Conservation (phyloP, 176 grass and related monocot species). For the Rhynchospora tenuis region DNA sequence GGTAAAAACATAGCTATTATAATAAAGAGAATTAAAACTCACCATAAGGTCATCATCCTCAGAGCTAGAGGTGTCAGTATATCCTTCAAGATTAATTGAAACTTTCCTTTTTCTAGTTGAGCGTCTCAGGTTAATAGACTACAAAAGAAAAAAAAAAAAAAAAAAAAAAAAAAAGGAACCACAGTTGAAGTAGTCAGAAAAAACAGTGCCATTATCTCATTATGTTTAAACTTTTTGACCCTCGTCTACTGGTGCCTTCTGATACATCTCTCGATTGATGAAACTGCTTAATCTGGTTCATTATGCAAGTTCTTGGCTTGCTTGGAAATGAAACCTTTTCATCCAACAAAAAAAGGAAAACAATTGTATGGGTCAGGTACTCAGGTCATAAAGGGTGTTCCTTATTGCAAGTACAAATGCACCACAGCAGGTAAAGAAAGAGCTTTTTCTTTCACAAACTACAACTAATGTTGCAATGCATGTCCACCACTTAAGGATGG, state of each 20-base stretch:
- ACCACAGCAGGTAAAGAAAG: not conserved
- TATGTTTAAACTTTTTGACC: not conserved
- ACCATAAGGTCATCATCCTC: constrained; percentile 99
- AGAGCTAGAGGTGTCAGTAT: constrained; percentile 79
- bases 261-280: not conserved
- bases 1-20: not conserved
- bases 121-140: constrained; percentile 85
- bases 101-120: constrained; percentile 93
- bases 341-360: constrained; percentile 11
- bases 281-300: not conserved
- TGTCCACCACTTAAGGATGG: not conserved
- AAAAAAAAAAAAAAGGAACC: constrained; percentile 19
- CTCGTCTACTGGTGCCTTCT: not conserved
- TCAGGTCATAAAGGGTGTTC: not conserved
- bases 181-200: constrained; percentile 1
- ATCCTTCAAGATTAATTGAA: constrained; percentile 81
- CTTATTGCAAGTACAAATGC: not conserved
- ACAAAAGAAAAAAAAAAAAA: constrained; percentile 26
- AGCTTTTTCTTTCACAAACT: not conserved
- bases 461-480: not conserved
- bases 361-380: not conserved
- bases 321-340: not conserved
- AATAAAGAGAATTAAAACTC: constrained; percentile 26
- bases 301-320: not conserved
- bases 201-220: not conserved